Percentiles rank a stretch among this genome's conserved stretches.
These are phyloP conservation scores for Heracleum sosnowskyi DNA, from an alignment of 129 eudicot species.

Conservation along the genomic window DNA sequence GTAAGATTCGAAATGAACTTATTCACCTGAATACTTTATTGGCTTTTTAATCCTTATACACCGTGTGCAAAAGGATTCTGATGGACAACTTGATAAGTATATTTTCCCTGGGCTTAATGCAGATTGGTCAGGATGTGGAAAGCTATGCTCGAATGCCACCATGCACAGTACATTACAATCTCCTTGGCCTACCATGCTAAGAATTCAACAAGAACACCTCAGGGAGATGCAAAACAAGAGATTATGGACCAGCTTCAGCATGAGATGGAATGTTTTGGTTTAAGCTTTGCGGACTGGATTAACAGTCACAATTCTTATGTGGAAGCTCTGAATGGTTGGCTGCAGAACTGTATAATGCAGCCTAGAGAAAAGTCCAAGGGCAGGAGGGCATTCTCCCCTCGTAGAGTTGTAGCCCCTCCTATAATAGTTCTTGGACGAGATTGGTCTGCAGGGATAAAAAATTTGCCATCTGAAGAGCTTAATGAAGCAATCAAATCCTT, in stretches of 20 bases:
- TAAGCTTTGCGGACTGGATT: conserved; percentile 80
- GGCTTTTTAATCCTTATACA: neutral
- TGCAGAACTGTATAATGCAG: conserved; percentile 74
- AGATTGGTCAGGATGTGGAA: conserved; percentile 95
- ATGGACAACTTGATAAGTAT: neutral
- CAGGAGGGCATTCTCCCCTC: conserved; percentile 67
- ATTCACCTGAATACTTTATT: neutral
- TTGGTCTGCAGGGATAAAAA: conserved; percentile 70
- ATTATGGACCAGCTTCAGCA: conserved; percentile 60
- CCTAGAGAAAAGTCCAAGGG: conserved; percentile 55
- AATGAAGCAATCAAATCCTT: conserved; percentile 64
- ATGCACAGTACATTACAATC: conserved; percentile 82
- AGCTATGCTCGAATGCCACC: conserved; percentile 96
- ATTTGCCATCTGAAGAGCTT: conserved; percentile 74
- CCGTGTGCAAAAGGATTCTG: neutral
- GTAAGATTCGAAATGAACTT: conserved; percentile 30
- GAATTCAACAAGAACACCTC: conserved; percentile 27
- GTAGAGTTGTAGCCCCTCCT: conserved; percentile 76
- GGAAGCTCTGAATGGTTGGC: conserved; percentile 85
- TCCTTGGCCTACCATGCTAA: conserved; percentile 85
- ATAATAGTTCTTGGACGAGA: conserved; percentile 72
- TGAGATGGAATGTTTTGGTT: conserved; percentile 78
- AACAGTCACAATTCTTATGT: conserved; percentile 74
- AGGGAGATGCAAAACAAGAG: conserved; percentile 54
- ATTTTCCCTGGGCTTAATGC: conserved; percentile 18